A percentile compares a stretch with the other conserved stretches of the same genome.
Evolutionary conservation across 73 alveolate genomes (phyloP).

Genomic region (Uronychia setigera): DNA sequence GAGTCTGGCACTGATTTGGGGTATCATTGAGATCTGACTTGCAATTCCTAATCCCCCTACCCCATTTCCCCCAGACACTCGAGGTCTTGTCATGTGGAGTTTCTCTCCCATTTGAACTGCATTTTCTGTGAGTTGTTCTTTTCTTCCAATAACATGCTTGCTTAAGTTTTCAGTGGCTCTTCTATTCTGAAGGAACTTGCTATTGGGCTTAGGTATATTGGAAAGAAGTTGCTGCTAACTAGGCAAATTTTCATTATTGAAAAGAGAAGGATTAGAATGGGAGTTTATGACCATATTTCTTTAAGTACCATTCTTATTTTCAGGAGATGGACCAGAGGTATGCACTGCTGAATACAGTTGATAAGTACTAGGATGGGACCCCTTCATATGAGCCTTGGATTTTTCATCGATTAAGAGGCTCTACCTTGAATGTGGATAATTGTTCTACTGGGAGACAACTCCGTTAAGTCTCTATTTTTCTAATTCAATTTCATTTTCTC

Average conservation of each 20-base stretch:
- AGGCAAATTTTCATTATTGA: background rate
- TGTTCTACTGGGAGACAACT: background rate
- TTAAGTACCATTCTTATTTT: too few species aligned
- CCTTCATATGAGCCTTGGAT: background rate
- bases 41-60: too few species aligned
- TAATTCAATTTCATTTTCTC: too few species aligned
- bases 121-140: background rate
- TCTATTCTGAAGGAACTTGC: background rate
- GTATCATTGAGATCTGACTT: background rate
- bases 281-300: too few species aligned
- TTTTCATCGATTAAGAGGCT: background rate
- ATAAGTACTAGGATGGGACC: background rate
- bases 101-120: background rate
- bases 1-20: background rate
- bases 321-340: background rate
- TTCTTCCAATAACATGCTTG: background rate
- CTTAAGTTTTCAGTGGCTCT: background rate
- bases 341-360: background rate
- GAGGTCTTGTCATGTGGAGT: too few species aligned
- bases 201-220: background rate
- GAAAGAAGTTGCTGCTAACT: too few species aligned
- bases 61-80: too few species aligned
- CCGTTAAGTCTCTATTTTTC: too few species aligned
- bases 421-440: background rate
- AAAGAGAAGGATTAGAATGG: background rate